Conservation (phyloP, 345 rosid species). For the Stellera chamaejasme region DNA sequence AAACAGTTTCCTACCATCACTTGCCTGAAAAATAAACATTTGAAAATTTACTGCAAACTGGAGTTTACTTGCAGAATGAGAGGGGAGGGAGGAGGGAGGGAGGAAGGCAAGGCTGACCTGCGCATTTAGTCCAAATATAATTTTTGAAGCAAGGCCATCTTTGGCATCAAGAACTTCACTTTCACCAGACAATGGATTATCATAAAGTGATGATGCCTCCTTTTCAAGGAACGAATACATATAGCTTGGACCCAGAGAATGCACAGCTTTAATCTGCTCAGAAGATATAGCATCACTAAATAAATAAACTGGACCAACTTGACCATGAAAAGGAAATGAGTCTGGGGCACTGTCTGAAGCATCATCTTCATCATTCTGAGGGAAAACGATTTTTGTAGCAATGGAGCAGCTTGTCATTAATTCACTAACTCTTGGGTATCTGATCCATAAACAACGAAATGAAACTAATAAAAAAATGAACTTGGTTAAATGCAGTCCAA, state of each 20-base stretch:
- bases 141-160: constrained; percentile 90
- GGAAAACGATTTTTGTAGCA: constrained; percentile 54
- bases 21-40: constrained; percentile 58
- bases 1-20: constrained; percentile 74
- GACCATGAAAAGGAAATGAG: constrained; percentile 65
- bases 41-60: constrained; percentile 10
- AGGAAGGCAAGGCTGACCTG: constrained; percentile 50
- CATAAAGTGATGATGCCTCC: constrained; percentile 48
- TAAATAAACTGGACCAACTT: constrained; percentile 89
- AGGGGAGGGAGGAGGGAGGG: constrained; percentile 2
- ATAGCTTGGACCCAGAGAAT: constrained; percentile 88
- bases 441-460: constrained; percentile 27
- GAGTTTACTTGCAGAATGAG: neutral
- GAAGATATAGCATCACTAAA: constrained; percentile 76
- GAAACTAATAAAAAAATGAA: neutral
- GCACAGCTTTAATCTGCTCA: constrained; percentile 72
- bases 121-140: constrained; percentile 85
- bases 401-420: constrained; percentile 59
- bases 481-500: constrained; percentile 4
- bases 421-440: constrained; percentile 88
- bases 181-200: constrained; percentile 59
- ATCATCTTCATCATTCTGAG: constrained; percentile 48
- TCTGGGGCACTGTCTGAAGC: constrained; percentile 39
- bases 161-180: constrained; percentile 81
- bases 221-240: constrained; percentile 91